Evolutionary conservation across 352 stramenopile genomes (phyloP), one percentile per base, ranked within the genome.

Genomic region (Pythium guiyangense): DNA sequence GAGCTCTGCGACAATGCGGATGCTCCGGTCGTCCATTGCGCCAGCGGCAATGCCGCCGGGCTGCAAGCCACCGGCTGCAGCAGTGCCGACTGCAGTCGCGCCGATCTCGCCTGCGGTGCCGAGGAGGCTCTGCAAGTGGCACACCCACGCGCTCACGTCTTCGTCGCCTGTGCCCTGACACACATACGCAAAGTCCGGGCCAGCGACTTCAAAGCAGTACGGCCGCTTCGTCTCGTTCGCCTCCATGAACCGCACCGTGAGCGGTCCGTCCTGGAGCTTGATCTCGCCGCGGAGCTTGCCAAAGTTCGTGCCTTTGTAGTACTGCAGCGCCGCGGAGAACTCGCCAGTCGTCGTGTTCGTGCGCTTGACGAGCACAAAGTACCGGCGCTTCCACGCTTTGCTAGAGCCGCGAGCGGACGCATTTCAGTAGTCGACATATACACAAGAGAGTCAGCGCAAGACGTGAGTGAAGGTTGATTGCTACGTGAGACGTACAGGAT

Each of bases 361-460:
- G 25, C 79, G 74, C 67, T 90, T 94, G 34, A 85, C 73, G n/a
- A 95, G 63, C 53, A 95, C 77, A 42, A 95, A 95, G 58, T 89
- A 95, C 12, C 86, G 74, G 31, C 81, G 84, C 59, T 95, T 95
- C 86, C 86, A 95, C 25, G 78, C 90, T 77, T 91, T 91, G 70
- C 74, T 83, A 45, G 60, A 26, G 26, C 15, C 22, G 22, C 22
- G 22, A 22, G 22, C 22, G 22, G 22, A 22, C 22, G 22, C 22
- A 22, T 22, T 22, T 22, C 22, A 22, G 22, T 22, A 22, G 22
- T 22, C 22, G 22, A 22, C n/a, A n/a, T n/a, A n/a, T n/a, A n/a
- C n/a, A n/a, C n/a, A n/a, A 17, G 22, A 4, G 20, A 18, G 4
- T 27, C 4, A 43, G 11, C 26, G 17, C 10, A 39, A 42, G 14